phyloP scores from a whole-genome alignment of 164 flowering plant genomes.

The Buxus sempervirens region DNA sequence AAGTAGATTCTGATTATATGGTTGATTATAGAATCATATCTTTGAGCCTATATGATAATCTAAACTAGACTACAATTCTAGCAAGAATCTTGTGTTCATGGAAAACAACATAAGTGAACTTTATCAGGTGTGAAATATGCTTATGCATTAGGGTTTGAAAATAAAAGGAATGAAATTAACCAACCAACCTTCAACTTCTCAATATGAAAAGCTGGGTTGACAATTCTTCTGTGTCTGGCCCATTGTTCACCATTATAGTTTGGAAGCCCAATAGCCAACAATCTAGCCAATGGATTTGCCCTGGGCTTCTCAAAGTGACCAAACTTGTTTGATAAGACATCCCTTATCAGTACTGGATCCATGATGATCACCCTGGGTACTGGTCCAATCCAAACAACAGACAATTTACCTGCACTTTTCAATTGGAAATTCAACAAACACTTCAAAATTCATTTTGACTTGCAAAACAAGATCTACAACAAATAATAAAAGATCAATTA shows the following conservation, averaged over 20 bases:
- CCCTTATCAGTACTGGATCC: slow-evolving; percentile 12
- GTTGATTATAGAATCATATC: too few relatives aligned
- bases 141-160: too few relatives aligned
- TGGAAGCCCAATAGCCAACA: slow-evolving; percentile 14
- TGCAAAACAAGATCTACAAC: too few relatives aligned
- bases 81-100: too few relatives aligned
- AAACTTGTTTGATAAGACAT: slow-evolving; percentile 8
- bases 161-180: slow-evolving; percentile 7
- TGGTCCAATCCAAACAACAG: slow-evolving; percentile 10
- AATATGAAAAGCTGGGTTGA: slow-evolving; percentile 28
- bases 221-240: slow-evolving; percentile 25
- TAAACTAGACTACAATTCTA: too few relatives aligned
- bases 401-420: slow-evolving; percentile 15
- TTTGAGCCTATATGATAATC: too few relatives aligned
- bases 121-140: too few relatives aligned
- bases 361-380: slow-evolving; percentile 5
- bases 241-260: slow-evolving; percentile 22
- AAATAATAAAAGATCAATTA: too few relatives aligned
- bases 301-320: slow-evolving; percentile 1
- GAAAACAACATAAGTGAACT: too few relatives aligned
- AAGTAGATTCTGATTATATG: too few relatives aligned
- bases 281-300: background rate
- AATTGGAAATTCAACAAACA: too few relatives aligned
- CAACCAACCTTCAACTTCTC: slow-evolving; percentile 32
- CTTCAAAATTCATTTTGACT: background rate